phyloP scores from a whole-genome alignment of 148 eudicot species.

The Diospyros kaki region DNA sequence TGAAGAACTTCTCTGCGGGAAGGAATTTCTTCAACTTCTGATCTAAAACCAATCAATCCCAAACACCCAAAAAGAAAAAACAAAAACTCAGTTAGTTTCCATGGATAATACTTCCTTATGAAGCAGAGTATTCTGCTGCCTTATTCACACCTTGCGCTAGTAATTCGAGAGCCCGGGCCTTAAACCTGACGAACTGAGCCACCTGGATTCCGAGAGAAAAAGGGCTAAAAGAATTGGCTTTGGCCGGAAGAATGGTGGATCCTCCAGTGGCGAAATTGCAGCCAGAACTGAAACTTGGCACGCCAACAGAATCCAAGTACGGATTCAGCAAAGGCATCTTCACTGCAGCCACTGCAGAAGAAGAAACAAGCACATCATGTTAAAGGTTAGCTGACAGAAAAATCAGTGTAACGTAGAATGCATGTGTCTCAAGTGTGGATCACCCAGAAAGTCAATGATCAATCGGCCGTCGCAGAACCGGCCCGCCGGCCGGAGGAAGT shows the following conservation, averaged over 20 bases:
- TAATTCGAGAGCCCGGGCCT: conserved; percentile 48
- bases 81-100: too few species aligned
- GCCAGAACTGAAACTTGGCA: conserved; percentile 64
- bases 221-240: conserved; percentile 60
- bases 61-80: not conserved
- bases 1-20: conserved; percentile 61
- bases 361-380: not conserved
- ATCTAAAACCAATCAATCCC: conserved; percentile 32
- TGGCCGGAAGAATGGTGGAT: conserved; percentile 70
- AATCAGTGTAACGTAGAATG: not conserved
- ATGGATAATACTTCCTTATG: too few species aligned
- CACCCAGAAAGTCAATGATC: conserved; percentile 73
- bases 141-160: conserved; percentile 36
- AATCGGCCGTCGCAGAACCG: conserved; percentile 91
- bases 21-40: conserved; percentile 57
- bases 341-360: conserved; percentile 81
- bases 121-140: too few species aligned
- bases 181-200: conserved; percentile 68
- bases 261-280: conserved; percentile 90
- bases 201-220: conserved; percentile 74
- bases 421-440: not conserved
- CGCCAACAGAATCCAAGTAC: conserved; percentile 70
- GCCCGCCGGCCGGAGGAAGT: conserved; percentile 78
- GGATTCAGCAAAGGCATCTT: conserved; percentile 79
- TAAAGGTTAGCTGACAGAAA: not conserved